A percentile compares a stretch with the other conserved stretches of the same genome.
Conservation (phyloP, 2,329 filamentous ascomycete genomes). For the Nectriaceae sp. region DNA sequence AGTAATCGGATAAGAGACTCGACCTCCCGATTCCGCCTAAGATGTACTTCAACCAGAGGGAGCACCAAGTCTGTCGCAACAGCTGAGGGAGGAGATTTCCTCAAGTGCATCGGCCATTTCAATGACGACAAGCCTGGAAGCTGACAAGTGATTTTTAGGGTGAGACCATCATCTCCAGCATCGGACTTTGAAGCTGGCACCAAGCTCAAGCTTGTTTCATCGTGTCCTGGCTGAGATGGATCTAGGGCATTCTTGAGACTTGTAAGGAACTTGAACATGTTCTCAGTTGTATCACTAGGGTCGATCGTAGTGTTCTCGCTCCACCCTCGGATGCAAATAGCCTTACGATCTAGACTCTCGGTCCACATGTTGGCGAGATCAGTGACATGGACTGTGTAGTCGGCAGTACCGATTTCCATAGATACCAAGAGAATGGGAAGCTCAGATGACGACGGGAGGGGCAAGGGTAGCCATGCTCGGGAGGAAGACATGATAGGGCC, state of each 20-base stretch:
- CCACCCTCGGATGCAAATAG: slow-evolving; percentile 63
- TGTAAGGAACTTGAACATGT: slow-evolving; percentile 67
- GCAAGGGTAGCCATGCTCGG: slow-evolving; percentile 51
- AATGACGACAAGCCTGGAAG: slow-evolving; percentile 67
- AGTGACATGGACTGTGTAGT: slow-evolving; percentile 68
- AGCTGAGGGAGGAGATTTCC: slow-evolving; percentile 42
- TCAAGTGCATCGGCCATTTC: slow-evolving; percentile 65
- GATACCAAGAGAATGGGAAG: slow-evolving; percentile 67
- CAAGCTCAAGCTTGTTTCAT: slow-evolving; percentile 48
- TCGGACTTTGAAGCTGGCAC: slow-evolving; percentile 34
- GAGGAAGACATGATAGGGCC: slow-evolving; percentile 30
- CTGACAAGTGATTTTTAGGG: slow-evolving; percentile 57
- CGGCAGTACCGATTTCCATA: slow-evolving; percentile 51
- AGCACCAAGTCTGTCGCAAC: slow-evolving; percentile 52
- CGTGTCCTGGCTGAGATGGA: slow-evolving; percentile 45
- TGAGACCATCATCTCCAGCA: slow-evolving; percentile 44
- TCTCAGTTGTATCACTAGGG: slow-evolving; percentile 66
- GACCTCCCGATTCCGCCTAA: slow-evolving; percentile 41
- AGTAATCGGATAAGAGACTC: slow-evolving; percentile 46
- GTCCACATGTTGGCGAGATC: slow-evolving; percentile 75
- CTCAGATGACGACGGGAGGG: slow-evolving; percentile 39
- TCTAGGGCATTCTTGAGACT: slow-evolving; percentile 59
- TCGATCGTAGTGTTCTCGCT: slow-evolving; percentile 71
- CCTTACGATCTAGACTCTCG: slow-evolving; percentile 62
- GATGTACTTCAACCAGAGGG: slow-evolving; percentile 51